Evolutionary conservation across 169 alveolate genomes (phyloP), one percentile per base, ranked within the genome.

Genomic region (Plasmodium blacklocki): DNA sequence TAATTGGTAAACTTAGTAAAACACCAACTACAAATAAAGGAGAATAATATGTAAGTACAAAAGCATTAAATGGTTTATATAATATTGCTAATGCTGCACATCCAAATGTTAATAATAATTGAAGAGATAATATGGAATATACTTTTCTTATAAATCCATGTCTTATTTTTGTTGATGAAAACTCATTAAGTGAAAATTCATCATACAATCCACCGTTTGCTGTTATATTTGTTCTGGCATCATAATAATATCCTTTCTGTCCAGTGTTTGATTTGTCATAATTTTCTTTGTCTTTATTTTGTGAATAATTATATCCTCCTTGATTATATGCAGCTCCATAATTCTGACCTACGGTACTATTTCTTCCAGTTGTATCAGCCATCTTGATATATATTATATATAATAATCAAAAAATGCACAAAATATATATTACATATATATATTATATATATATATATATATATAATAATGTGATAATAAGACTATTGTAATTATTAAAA

Each of bases 71-170:
- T 32, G 92, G 75, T 19, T 87, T 60, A 70, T 73, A 72, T 18
- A 89, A 68, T 67, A 89, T 73, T n/a, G 92, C 78, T 19, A 88
- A 87, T 7, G 54, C 43, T 8, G 92, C 75, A 86, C 73, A 68
- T 23, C 93, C 89, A 88, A 74, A 91, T 45, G 97, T 95, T 26
- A 96, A 92, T 12, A 93, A 50, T 7, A 96, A 80, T 54, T 95
- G 96, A 11, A 94, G 68, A 18, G 95, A 88, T 15, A 96, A 91
- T n/a, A 96, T 92, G 47, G 93, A 68, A 74, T 95, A 96, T 14
- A 96, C 98, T 73, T 96, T 95, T 63, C 88, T 93, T 29, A 96
- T 93, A 75, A 96, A 96, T 26, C 93, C 97, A 88, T 96, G 97
- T 49, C 97, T 76, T n/a, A 94, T 73, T 59, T 94, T 92, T 63